Base-by-base conservation (phyloP, 176 grass and related monocot genomes). In the Ensete glaucum region DNA sequence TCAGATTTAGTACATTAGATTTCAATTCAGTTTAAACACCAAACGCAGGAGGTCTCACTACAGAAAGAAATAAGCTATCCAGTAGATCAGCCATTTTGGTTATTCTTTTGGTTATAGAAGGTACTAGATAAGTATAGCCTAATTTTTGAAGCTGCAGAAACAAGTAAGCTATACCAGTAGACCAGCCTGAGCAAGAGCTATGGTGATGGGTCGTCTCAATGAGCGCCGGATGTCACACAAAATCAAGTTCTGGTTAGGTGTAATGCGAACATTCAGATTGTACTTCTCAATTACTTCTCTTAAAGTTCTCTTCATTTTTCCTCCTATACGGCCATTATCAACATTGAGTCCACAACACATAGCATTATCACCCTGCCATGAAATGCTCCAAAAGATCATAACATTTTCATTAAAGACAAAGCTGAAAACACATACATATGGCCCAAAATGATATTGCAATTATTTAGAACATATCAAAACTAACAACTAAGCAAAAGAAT, bases 241-340 rank as follows among this genome's bases (percentile, higher is more conserved):
- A 74, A 97, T 85, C 50, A 97, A 84, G 66, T 97, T 97, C 75
- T 97, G 94, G 69, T 97, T 97, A 67, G 94, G 94, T 17, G 94
- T 97, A 72, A 97, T 85, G 9, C 88, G 81, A 71, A 93, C 94
- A 82, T 93, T 81, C 71, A 97, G 73, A 59, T 75, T 84, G 76
- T 93, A 91, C 75, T 88, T 97, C 74, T 97, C 94, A 83, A 97
- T 93, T 88, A 97, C 86, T 27, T 89, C 88, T 75, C 90, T 85
- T 67, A 97, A 84, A 76, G 84, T 93, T 89, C 89, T 91, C 85
- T 97, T 97, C 71, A 78, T 79, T 43, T 73, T 87, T 11, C 94
- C 90, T 48, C 83, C 85, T 20, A 97, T 83, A 26, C 94, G 94
- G 9, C 94, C 94, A 80, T 86, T 97, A 72, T 97, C 94, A 85